Base-by-base conservation (phyloP, 106 monocot genomes). In the Cymbidium sinense region DNA sequence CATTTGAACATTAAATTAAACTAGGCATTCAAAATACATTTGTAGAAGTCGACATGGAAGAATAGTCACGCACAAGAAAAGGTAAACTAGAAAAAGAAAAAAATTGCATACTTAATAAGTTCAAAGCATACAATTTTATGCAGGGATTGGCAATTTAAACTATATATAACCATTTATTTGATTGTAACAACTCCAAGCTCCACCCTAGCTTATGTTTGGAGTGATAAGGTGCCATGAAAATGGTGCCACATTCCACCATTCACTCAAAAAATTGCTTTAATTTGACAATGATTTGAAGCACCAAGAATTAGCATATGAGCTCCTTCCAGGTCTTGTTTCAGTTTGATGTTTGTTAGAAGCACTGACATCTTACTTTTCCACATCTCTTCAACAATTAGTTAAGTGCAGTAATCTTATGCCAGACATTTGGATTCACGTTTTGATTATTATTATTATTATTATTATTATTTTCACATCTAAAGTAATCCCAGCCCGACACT, bases 221-320 rank as follows among this genome's bases (percentile, higher is more conserved):
- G 25, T 58, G 58, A 23, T 58, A 23, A 5, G 23, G 4, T n/a
- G 31, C 9, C 18, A 67, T 31, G 15, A 67, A 67, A 67, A 31
- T 67, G 25, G 33, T 67, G 33, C 67, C n/a, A 23, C 31, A 67
- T 67, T 17, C 17, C 5, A 4, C 67, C 67, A 33, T 67, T 62
- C n/a, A 25, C 27, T 62, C 61, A 62, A 7, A 25, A 62, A 62
- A 9, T 62, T 62, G 61, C 61, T 62, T 62, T 62, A 62, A 27
- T 62, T 62, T 67, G 33, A 67, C 31, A 33, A 33, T 31, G 67
- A 13, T 67, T 67, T 67, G 67, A 67, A 67, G 67, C 67, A 62
- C 25, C 1, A 27, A 62, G 27, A 23, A 25, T 2, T 25, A 62
- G 23, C 27, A 67, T 3, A 34, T 67, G 29, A 67, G 31, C 67